Percentiles rank a stretch among this genome's conserved stretches.
Evolutionary conservation across 306 rosid species (phyloP).

Genomic region (Canavalia gladiata): DNA sequence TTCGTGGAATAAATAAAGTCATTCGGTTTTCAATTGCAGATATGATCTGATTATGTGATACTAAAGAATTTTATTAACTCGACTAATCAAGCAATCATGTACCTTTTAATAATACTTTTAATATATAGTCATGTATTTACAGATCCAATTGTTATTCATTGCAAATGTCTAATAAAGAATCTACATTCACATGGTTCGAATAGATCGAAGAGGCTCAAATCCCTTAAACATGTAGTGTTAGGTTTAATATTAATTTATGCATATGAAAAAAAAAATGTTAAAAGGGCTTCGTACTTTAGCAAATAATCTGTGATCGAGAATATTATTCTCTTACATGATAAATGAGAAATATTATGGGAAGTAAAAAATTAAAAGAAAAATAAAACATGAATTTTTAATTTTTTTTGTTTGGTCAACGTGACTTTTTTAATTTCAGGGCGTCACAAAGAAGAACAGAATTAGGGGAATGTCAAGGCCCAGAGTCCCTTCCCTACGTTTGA

Average conservation of each 20-base stretch:
- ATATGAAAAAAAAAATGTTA: background rate
- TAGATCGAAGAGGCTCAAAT: background rate
- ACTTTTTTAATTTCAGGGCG: background rate
- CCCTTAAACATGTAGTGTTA: background rate
- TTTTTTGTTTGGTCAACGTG: too few relatives aligned
- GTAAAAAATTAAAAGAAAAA: background rate
- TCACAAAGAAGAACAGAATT: background rate
- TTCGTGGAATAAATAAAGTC: background rate
- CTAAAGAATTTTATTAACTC: background rate
- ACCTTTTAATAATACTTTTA: background rate
- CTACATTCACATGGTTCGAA: background rate
- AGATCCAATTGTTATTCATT: background rate
- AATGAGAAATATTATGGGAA: background rate
- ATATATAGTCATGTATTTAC: background rate
- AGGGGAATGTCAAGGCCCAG: background rate
- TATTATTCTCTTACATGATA: background rate
- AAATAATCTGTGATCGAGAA: background rate
- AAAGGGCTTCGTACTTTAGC: background rate
- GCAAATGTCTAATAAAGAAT: background rate
- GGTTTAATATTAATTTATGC: background rate
- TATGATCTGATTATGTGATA: background rate
- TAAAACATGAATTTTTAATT: too few relatives aligned
- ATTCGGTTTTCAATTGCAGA: background rate
- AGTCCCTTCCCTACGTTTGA: background rate
- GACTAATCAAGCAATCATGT: background rate